phyloP scores from a whole-genome alignment of 371 early-diverging fungal species.

The Smittium mucronatum region DNA sequence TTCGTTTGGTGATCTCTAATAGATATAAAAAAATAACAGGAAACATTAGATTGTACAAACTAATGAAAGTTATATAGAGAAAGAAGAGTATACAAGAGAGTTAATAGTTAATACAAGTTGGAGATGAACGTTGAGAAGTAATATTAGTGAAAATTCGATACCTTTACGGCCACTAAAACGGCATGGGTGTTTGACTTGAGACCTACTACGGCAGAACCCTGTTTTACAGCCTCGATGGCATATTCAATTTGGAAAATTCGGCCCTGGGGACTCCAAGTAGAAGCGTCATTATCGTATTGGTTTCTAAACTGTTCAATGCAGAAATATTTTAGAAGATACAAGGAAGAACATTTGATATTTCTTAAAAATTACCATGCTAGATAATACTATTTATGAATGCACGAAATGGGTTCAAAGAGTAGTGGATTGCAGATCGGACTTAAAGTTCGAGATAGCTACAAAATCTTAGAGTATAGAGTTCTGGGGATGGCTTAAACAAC shows the following conservation, averaged over 20 bases:
- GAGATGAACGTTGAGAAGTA: too few species aligned
- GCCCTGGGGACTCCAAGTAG: slow-evolving; percentile 97
- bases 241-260: slow-evolving; percentile 97
- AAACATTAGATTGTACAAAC: background rate
- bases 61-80: background rate
- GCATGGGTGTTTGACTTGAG: slow-evolving; percentile 74
- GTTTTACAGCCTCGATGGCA: slow-evolving; percentile 97
- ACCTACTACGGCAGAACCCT: slow-evolving; percentile 94
- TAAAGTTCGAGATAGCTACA: too few species aligned
- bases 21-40: too few species aligned
- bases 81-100: background rate
- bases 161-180: slow-evolving; percentile 86
- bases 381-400: background rate
- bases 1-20: slow-evolving; percentile 85
- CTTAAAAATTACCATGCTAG: background rate
- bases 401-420: too few species aligned
- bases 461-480: too few species aligned
- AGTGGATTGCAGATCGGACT: too few species aligned
- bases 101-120: too few species aligned
- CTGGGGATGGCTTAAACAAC: too few species aligned
- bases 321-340: background rate
- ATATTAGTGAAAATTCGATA: slow-evolving; percentile 23
- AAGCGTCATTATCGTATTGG: slow-evolving; percentile 95
- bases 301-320: slow-evolving; percentile 52
- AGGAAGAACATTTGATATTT: background rate